Conservation (phyloP, 2,329 filamentous ascomycete genomes). For the Talaromyces amestolkiae region DNA sequence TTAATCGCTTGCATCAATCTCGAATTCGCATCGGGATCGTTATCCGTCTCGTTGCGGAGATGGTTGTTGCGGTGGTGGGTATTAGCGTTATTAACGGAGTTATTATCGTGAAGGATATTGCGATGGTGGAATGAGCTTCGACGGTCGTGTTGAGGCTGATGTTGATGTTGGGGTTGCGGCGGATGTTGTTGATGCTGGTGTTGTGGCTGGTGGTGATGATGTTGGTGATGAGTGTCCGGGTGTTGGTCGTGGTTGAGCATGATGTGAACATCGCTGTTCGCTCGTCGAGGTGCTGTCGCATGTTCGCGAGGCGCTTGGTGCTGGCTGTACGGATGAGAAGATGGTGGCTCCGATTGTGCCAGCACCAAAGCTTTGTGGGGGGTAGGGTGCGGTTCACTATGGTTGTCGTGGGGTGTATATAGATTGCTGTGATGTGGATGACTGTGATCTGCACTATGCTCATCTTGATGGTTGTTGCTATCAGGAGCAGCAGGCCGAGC, state of each 20-base stretch:
- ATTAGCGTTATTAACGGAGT: conserved; percentile 25
- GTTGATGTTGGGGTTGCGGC: neutral
- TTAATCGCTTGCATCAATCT: conserved; percentile 43
- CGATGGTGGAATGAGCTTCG: conserved; percentile 12
- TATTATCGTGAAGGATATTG: conserved; percentile 23
- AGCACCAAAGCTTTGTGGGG: neutral
- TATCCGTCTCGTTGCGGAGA: conserved; percentile 28
- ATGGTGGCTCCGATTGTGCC: conserved; percentile 12
- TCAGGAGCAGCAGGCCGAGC: conserved; percentile 2
- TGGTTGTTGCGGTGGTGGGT: conserved; percentile 12
- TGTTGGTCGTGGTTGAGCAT: conserved; percentile 17
- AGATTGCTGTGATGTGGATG: neutral
- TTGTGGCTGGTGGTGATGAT: conserved; percentile 21
- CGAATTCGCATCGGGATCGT: conserved; percentile 41
- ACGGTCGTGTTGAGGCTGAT: neutral
- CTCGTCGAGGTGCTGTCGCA: conserved; percentile 33
- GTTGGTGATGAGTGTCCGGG: conserved; percentile 21
- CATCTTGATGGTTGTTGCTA: conserved; percentile 8
- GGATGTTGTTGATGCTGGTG: conserved; percentile 1
- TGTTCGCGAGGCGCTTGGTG: conserved; percentile 25
- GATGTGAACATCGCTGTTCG: conserved; percentile 38
- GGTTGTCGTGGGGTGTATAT: neutral
- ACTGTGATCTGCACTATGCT: conserved; percentile 3
- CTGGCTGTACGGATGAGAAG: conserved; percentile 17
- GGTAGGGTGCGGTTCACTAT: conserved; percentile 1